A percentile compares a stretch with the other conserved stretches of the same genome.
Conservation (phyloP, 2,329 filamentous ascomycete species). For the Curvularia eragrostidis region DNA sequence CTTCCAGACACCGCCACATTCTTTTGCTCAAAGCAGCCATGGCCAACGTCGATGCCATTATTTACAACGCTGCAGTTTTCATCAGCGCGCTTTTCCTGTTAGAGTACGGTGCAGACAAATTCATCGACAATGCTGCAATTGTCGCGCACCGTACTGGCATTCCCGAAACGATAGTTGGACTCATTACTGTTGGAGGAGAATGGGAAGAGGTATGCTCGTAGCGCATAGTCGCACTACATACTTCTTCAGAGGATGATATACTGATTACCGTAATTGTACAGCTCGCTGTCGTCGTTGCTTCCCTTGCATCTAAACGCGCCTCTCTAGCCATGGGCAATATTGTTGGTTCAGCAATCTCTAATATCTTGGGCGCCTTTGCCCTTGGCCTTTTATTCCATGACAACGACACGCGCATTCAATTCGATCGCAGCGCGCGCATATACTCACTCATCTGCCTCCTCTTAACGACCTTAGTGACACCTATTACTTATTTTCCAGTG, state of each 20-base stretch:
- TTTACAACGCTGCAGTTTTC: not conserved
- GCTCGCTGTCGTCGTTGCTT: constrained; percentile 59
- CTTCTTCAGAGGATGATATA: not conserved
- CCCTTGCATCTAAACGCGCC: constrained; percentile 55
- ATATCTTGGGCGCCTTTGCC: constrained; percentile 63
- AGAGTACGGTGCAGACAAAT: constrained; percentile 61
- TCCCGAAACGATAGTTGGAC: constrained; percentile 57
- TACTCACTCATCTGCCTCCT: constrained; percentile 56
- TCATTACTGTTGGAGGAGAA: constrained; percentile 62
- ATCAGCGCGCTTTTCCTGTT: constrained; percentile 55
- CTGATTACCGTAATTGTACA: constrained; percentile 24
- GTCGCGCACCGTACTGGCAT: constrained; percentile 56
- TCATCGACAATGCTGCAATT: constrained; percentile 59
- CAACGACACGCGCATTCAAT: constrained; percentile 36
- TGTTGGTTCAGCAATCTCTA: constrained; percentile 62
- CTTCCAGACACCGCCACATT: not conserved
- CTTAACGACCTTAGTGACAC: not conserved
- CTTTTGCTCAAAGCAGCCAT: not conserved
- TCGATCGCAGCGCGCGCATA: constrained; percentile 58
- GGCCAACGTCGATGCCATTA: constrained; percentile 33
- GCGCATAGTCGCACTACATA: not conserved
- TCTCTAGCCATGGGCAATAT: constrained; percentile 63
- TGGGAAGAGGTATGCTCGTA: constrained; percentile 59
- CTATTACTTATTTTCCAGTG: not conserved
- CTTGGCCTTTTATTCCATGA: constrained; percentile 57